Percentiles rank a stretch among this genome's conserved stretches.
Evolutionary conservation across 495 filamentous ascomycete species (phyloP).

Genomic region (Staphylotrichum tortipilum): DNA sequence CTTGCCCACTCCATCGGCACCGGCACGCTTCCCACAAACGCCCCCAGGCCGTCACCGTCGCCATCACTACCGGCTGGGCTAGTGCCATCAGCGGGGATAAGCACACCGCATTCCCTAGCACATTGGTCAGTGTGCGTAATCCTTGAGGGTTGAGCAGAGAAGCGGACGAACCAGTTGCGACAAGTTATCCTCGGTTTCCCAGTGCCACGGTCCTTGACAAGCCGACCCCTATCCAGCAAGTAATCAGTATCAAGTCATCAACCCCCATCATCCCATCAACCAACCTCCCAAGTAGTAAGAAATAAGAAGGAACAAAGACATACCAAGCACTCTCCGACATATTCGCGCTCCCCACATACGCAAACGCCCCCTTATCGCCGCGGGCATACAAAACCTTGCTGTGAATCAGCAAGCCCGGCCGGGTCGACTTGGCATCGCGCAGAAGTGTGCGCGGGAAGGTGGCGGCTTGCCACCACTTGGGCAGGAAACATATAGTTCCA

Average conservation of each 20-base stretch:
- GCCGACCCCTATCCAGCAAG: slow-evolving; percentile 29
- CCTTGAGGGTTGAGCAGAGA: no score
- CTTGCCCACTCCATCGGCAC: slow-evolving; percentile 66
- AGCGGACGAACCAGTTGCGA: slow-evolving; percentile 56
- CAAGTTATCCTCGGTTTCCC: slow-evolving; percentile 67
- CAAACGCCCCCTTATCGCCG: slow-evolving; percentile 47
- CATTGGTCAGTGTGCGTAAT: no score
- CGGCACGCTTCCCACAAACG: slow-evolving; percentile 53
- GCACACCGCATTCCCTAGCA: slow-evolving; percentile 72
- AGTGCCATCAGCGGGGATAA: slow-evolving; percentile 43
- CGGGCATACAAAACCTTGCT: slow-evolving; percentile 73
- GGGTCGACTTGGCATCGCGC: slow-evolving; percentile 61
- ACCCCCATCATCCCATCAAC: no score
- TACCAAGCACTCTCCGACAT: slow-evolving; percentile 88
- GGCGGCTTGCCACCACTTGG: slow-evolving; percentile 54
- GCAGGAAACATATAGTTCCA: slow-evolving; percentile 74
- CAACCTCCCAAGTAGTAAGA: no score
- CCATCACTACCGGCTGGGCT: neutral
- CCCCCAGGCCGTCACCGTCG: slow-evolving; percentile 14
- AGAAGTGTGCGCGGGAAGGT: slow-evolving; percentile 64
- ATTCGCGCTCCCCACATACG: slow-evolving; percentile 89
- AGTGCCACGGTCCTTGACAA: slow-evolving; percentile 56
- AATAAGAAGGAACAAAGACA: slow-evolving; percentile 25
- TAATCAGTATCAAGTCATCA: no score
- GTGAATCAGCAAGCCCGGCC: slow-evolving; percentile 72